Percentiles rank a stretch among this genome's conserved stretches.
Evolutionary conservation across 306 rosid species (phyloP).

Genomic region (Gillenia trifoliata): DNA sequence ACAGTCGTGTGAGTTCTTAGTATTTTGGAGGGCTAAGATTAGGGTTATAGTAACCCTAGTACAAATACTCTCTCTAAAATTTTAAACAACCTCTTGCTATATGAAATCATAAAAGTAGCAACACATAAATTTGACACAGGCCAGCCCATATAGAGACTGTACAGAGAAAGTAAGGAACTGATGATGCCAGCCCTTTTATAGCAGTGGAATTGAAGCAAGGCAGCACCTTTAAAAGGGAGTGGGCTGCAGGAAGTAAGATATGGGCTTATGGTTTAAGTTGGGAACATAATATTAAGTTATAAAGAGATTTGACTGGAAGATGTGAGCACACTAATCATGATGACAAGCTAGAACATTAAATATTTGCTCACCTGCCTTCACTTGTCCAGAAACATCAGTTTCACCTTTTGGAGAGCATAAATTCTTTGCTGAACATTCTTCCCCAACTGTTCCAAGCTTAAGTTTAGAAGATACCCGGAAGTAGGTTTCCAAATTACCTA

Average conservation of each 20-base stretch:
- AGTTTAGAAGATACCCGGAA: conserved; percentile 75
- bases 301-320: not conserved
- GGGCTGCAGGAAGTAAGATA: not conserved
- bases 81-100: not conserved
- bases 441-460: conserved; percentile 62
- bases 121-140: not conserved
- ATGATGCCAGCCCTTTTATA: not conserved
- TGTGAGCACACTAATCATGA: not conserved
- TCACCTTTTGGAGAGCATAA: conserved; percentile 35
- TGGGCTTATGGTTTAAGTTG: not conserved
- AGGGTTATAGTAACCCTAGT: not conserved
- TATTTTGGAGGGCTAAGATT: not conserved
- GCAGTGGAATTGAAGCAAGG: not conserved
- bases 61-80: not conserved
- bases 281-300: not conserved
- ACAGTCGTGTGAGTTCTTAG: not conserved
- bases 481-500: conserved; percentile 70
- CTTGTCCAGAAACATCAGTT: conserved; percentile 53
- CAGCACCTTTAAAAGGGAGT: not conserved
- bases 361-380: conserved; percentile 53
- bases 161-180: not conserved
- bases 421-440: conserved; percentile 39
- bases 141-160: not conserved
- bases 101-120: not conserved
- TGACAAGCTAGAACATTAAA: not conserved